Percentiles rank a stretch among this genome's conserved stretches.
Evolutionary conservation across 345 rosid species (phyloP).

Genomic region (Murraya paniculata): DNA sequence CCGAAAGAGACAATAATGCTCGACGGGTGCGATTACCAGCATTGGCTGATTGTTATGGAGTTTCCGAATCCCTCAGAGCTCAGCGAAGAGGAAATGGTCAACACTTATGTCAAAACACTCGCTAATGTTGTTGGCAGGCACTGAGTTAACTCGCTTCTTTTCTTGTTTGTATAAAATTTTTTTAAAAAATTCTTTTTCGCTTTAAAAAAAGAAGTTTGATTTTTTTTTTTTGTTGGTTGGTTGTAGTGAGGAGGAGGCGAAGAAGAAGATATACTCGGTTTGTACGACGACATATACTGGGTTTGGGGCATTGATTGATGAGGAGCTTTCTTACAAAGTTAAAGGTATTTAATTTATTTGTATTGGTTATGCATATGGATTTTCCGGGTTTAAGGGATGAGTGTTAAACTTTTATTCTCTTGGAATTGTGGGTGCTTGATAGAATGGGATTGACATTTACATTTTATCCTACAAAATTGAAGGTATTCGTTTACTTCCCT

Average conservation of each 20-base stretch:
- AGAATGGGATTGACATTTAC: neutral
- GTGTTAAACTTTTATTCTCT: neutral
- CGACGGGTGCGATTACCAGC: constrained; percentile 94
- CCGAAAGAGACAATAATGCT: constrained; percentile 90
- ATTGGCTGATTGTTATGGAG: constrained; percentile 97
- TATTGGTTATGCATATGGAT: neutral
- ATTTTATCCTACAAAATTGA: neutral
- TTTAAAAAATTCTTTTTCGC: neutral
- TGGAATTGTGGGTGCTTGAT: neutral
- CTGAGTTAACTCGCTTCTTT: neutral
- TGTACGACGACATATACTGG: constrained; percentile 85
- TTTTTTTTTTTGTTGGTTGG: constrained; percentile 10
- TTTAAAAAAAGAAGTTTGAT: neutral
- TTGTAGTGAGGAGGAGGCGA: constrained; percentile 91
- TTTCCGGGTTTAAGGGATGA: neutral
- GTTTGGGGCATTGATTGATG: constrained; percentile 89
- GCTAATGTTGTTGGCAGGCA: constrained; percentile 77
- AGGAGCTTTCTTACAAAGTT: constrained; percentile 85
- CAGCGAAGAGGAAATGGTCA: constrained; percentile 79
- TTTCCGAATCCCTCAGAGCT: constrained; percentile 74
- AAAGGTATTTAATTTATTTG: constrained; percentile 55
- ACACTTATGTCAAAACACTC: constrained; percentile 76
- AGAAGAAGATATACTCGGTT: constrained; percentile 95
- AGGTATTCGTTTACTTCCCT: neutral
- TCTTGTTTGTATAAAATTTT: neutral